A percentile compares a stretch with the other conserved stretches of the same genome.
Evolutionary conservation across 371 early-diverging fungal genomes (phyloP).

Genomic region (Dinochytrium kinnereticum): DNA sequence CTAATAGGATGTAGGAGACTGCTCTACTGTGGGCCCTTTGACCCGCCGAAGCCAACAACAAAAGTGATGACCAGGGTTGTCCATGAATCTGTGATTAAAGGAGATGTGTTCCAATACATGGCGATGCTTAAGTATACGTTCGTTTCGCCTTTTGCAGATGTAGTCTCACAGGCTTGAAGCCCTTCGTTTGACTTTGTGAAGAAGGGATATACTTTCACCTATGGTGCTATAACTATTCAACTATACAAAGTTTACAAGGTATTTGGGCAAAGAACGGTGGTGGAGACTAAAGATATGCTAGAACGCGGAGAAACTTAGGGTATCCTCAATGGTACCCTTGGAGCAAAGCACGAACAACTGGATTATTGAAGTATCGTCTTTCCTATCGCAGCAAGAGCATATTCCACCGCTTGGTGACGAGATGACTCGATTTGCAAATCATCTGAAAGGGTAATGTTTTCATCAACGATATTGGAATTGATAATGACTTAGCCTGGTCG

Average conservation of each 20-base stretch:
- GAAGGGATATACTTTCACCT: slow-evolving; percentile 35
- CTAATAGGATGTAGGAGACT: slow-evolving; percentile 24
- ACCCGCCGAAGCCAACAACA: slow-evolving; percentile 39
- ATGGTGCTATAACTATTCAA: slow-evolving; percentile 16
- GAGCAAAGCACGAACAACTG: background rate
- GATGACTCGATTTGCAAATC: slow-evolving; percentile 21
- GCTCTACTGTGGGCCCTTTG: slow-evolving; percentile 33
- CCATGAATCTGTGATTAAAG: slow-evolving; percentile 29
- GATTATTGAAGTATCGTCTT: slow-evolving; percentile 19
- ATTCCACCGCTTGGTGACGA: slow-evolving; percentile 18
- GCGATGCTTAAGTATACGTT: slow-evolving; percentile 42
- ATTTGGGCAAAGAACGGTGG: background rate
- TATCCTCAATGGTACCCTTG: slow-evolving; percentile 15
- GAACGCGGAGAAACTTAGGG: slow-evolving; percentile 8
- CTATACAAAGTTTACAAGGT: slow-evolving; percentile 33
- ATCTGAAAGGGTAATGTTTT: slow-evolving; percentile 26
- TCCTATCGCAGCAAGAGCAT: slow-evolving; percentile 7
- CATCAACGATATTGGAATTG: background rate
- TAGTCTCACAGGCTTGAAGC: slow-evolving; percentile 5
- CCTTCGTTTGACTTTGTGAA: slow-evolving; percentile 33
- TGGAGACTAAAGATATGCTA: too few species aligned
- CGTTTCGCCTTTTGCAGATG: background rate
- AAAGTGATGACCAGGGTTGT: slow-evolving; percentile 32
- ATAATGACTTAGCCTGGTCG: slow-evolving; percentile 18
- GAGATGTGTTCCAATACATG: slow-evolving; percentile 36